Evolutionary conservation across 345 rosid genomes (phyloP).

Genomic region (Capsella bursapastoris): DNA sequence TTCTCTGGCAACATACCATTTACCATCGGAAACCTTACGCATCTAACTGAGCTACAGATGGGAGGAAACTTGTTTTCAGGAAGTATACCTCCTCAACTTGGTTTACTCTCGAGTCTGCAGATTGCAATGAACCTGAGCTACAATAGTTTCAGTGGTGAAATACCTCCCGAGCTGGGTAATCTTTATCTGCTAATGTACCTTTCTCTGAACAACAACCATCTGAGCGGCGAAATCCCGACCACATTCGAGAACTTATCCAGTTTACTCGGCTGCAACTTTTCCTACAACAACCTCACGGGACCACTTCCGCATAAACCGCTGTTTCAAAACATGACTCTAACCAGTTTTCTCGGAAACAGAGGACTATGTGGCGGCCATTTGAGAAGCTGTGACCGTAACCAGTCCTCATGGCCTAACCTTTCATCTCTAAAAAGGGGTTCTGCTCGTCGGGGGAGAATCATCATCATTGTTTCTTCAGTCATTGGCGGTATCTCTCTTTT

Average conservation of each 20-base stretch:
- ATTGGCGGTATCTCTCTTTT: conserved; percentile 81
- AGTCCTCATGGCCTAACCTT: conserved; percentile 49
- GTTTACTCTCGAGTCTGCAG: conserved; percentile 82
- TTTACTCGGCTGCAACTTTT: conserved; percentile 86
- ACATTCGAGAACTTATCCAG: conserved; percentile 72
- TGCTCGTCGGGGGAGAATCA: conserved; percentile 57
- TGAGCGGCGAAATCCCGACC: conserved; percentile 75
- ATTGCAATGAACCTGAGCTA: conserved; percentile 92
- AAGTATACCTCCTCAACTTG: conserved; percentile 72
- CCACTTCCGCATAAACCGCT: conserved; percentile 62
- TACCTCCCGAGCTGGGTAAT: conserved; percentile 81
- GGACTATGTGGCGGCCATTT: conserved; percentile 86
- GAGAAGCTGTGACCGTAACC: conserved; percentile 51
- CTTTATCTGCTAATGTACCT: conserved; percentile 70
- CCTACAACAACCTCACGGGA: conserved; percentile 81
- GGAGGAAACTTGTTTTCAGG: conserved; percentile 88
- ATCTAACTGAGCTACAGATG: conserved; percentile 87
- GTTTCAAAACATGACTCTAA: conserved; percentile 64
- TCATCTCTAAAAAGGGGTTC: conserved; percentile 34
- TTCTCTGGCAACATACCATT: conserved; percentile 77
- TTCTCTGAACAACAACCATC: conserved; percentile 73
- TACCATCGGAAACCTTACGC: conserved; percentile 71
- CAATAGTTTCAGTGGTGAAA: conserved; percentile 68
- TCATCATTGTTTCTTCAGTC: conserved; percentile 59
- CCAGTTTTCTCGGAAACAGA: conserved; percentile 69